These are phyloP conservation scores for Colletotrichum viniferum DNA, from an alignment of 2,329 filamentous ascomycete species.

Conservation along the genomic window DNA sequence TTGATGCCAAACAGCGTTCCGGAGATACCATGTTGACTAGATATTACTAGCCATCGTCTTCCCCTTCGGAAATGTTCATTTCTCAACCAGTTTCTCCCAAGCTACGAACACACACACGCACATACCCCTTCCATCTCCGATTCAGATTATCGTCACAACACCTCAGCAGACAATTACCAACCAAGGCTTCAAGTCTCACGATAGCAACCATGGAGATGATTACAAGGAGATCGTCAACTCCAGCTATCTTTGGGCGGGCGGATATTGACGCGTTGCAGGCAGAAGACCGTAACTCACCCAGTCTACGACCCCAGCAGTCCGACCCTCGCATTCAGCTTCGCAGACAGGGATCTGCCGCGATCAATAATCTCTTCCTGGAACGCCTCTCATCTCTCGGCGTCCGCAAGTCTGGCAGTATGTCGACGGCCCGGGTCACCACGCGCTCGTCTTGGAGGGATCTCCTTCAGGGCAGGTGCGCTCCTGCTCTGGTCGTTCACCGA, in stretches of 20 bases:
- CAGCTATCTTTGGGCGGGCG: neutral
- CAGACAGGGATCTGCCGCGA: neutral
- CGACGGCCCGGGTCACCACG: neutral
- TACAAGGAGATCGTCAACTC: neutral
- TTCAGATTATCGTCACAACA: neutral
- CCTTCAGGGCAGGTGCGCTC: neutral
- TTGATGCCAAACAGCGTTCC: neutral
- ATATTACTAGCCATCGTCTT: neutral
- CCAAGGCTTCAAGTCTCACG: neutral
- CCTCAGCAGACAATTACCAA: neutral
- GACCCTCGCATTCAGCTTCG: neutral
- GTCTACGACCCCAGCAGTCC: neutral
- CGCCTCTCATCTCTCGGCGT: neutral
- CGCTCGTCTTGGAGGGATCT: neutral
- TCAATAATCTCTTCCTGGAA: accelerated
- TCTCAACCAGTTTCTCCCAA: neutral
- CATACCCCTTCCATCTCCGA: neutral
- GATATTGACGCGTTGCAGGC: neutral
- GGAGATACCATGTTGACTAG: accelerated
- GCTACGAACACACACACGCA: neutral
- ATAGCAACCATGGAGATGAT: neutral
- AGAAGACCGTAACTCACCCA: neutral
- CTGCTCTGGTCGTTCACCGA: neutral
- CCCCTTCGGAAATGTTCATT: accelerated
- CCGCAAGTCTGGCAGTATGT: accelerated